Evolutionary conservation across 768 basidiomycete genomes (phyloP), one percentile per base, ranked within the genome.

Genomic region (Rhizopogon vulgaris): DNA sequence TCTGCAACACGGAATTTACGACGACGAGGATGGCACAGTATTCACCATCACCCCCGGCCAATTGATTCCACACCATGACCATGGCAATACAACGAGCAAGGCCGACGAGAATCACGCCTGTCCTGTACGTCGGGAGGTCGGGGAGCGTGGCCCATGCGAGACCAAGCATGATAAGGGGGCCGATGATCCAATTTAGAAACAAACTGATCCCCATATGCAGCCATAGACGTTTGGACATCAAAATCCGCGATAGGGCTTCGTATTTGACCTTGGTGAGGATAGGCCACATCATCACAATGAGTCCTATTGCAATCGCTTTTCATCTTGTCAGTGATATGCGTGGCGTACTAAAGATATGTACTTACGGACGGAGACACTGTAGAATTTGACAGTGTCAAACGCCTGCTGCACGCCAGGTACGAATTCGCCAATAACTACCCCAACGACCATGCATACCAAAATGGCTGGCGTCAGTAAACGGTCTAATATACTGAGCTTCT

Each of bases 221-320:
- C 83, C 85, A 90, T 6, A 91, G 67, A 1, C 61, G 58, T 18
- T 63, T 65, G 1, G 81, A 76, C 2, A 68, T 63, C 56, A 90
- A 77, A 25, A 89, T 64, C 9, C 62, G 52, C 0, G 83, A 83
- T 1, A 93, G 74, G 1, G 69, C 63, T 63, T 92, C 90, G 63
- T 88, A 92, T 61, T 85, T 84, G 9, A 90, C 84, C 68, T 83
- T 84, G 41, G 83, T 81, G 49, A 85, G 76, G 34, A 84, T 78
- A 2, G 89, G 90, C 86, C 87, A 90, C 86, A 92, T 92, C 82
- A 93, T 93, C 48, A 91, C 71, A 15, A 92, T 78, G 36, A 93
- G 78, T 1, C 89, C 91, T 38, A 91, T 73, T 14, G 84, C 84
- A 41, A 92, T 88, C 1, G 89, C 90, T 92, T 24, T 3, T 36